phyloP scores from a whole-genome alignment of 176 grass and related monocot genomes.

The Urochloa ruziziensis region DNA sequence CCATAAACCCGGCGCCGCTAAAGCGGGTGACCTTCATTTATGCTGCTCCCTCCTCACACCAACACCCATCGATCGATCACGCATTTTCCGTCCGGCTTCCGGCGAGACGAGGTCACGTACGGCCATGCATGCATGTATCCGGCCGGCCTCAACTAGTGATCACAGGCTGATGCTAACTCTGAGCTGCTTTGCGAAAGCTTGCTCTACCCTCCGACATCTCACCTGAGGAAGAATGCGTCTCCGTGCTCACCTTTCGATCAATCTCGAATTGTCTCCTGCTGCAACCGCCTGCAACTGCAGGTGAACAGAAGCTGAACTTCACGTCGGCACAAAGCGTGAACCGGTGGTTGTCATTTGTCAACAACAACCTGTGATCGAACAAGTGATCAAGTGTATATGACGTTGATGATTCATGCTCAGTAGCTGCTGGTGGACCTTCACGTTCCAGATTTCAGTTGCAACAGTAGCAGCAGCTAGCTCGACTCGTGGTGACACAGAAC shows the following conservation, averaged over 20 bases:
- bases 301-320: background rate
- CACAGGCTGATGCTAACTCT: too few species aligned
- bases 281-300: background rate
- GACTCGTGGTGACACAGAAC: background rate
- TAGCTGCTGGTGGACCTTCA: background rate
- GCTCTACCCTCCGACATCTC: background rate
- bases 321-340: background rate
- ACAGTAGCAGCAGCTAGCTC: background rate
- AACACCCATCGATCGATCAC: background rate
- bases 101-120: background rate
- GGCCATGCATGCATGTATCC: background rate
- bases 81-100: too few species aligned
- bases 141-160: background rate
- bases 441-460: background rate
- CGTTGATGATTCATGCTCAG: too few species aligned
- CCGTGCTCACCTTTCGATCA: background rate
- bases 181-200: background rate
- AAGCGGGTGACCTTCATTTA: slow-evolving; percentile 8
- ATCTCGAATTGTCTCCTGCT: background rate
- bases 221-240: background rate
- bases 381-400: background rate
- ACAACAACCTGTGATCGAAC: background rate
- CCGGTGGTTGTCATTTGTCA: background rate
- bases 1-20: slow-evolving; percentile 3
- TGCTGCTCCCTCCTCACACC: background rate